A percentile compares a stretch with the other conserved stretches of the same genome.
phyloP scores from a whole-genome alignment of 208 protist genomes.

The Trypanosoma scelopori region DNA sequence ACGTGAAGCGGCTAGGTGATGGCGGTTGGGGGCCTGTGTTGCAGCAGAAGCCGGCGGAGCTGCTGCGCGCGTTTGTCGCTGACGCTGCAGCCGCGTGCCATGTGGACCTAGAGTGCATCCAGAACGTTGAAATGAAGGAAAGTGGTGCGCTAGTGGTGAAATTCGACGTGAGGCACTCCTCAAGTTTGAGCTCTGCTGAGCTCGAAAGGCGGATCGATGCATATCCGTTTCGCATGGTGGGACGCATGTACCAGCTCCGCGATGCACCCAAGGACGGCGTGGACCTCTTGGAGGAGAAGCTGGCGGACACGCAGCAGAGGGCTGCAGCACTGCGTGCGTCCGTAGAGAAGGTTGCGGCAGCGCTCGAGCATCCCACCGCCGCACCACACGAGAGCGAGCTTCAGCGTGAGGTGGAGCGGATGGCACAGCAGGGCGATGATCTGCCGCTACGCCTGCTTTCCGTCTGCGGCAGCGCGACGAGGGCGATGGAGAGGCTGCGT shows the following conservation, averaged over 20 bases:
- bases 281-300: conserved; percentile 9
- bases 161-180: conserved; percentile 37
- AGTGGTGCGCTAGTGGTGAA: conserved; percentile 33
- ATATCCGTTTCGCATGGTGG: conserved; percentile 32
- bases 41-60: conserved; percentile 35
- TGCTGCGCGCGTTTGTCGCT: conserved; percentile 27
- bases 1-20: conserved; percentile 34
- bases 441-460: conserved; percentile 10
- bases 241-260: conserved; percentile 25
- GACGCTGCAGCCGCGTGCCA: conserved; percentile 35
- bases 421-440: not conserved
- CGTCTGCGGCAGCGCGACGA: not conserved
- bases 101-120: conserved; percentile 35
- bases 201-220: conserved; percentile 21
- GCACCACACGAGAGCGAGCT: not conserved
- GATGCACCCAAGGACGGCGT: conserved; percentile 16
- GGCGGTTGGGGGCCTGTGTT: conserved; percentile 43
- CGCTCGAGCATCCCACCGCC: not conserved
- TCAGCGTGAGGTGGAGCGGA: not conserved
- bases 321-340: not conserved
- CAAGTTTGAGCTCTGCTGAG: conserved; percentile 14
- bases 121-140: conserved; percentile 24
- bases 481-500: conserved; percentile 10
- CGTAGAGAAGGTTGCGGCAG: not conserved
- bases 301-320: not conserved